Base-by-base conservation (phyloP, 2,329 filamentous ascomycete genomes). In the Paecilomyces formosus region DNA sequence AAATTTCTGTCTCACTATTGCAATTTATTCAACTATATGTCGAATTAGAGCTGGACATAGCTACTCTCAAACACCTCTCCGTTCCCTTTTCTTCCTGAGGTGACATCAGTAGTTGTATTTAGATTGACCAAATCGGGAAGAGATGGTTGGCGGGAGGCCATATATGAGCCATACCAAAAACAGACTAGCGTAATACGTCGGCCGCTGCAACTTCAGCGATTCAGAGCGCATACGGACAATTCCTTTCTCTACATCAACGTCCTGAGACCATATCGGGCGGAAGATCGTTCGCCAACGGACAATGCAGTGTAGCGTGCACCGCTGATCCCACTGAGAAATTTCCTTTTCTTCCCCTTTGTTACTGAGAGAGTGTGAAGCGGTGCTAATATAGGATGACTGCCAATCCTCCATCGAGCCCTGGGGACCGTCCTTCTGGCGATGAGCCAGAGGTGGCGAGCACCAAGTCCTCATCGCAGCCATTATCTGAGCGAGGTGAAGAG, bases 381-480 rank as follows among this genome's bases (percentile, higher is more conserved):
- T 58, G 57, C 59, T 59, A 59, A 61, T 58, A 56, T 58, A 58
- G 52, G 57, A 60, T 62, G 58, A 55, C 60, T 60, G 50, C 55
- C 26, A 52, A 58, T 33, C 26, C 49, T 35, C 22, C 56, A 28
- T 45, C 54, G 35, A 55, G 33, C 49, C 50, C 31, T 50, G 26
- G 45, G 49, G 39, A 57, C 45, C 22, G 45, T 33, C 39, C 5
- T 33, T 45, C 35, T 24, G 50, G 24, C n/a, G 55, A 56, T 12
- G 30, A 56, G 28, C 26, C 59, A 31, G 51, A 55, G 24, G 35
- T 24, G 53, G 9, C 52, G 55, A 45, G 22, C 12, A 26, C 55
- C 13, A 45, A 45, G 28, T 53, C 49, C 24, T 33, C 50, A 49
- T n/a, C 30, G 35, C 21, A 57, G 13, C 18, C 49, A 15, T 24